Evolutionary conservation across 2,329 filamentous ascomycete species (phyloP).

Genomic region (Knufia fluminis): DNA sequence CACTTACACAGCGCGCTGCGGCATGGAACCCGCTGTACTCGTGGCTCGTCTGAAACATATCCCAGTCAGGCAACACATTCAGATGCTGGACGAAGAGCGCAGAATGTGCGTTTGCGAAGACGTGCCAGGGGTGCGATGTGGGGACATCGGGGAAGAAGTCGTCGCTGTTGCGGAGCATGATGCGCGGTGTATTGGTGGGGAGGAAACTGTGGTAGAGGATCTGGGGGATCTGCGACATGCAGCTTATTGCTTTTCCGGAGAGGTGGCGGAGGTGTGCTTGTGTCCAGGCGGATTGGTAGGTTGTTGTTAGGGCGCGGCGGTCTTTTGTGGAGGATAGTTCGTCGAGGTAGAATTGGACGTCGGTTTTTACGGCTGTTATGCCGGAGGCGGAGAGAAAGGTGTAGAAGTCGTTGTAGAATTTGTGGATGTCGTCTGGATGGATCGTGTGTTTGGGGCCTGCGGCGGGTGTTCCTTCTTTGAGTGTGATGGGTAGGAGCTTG

Average conservation of each 20-base stretch:
- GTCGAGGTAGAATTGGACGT: slow-evolving; percentile 85
- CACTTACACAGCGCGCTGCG: slow-evolving; percentile 78
- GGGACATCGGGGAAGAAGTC: slow-evolving; percentile 81
- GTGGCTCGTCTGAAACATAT: slow-evolving; percentile 62
- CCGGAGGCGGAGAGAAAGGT: slow-evolving; percentile 63
- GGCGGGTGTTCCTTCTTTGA: slow-evolving; percentile 42
- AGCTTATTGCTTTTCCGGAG: slow-evolving; percentile 68
- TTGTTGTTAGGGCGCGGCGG: slow-evolving; percentile 60
- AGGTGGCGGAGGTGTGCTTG: slow-evolving; percentile 71
- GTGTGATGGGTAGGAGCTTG: slow-evolving; percentile 55
- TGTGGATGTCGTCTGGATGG: slow-evolving; percentile 60
- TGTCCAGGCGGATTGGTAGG: slow-evolving; percentile 81
- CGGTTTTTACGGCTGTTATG: slow-evolving; percentile 83
- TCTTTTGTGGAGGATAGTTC: slow-evolving; percentile 58
- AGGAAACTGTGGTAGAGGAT: slow-evolving; percentile 79
- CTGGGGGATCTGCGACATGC: slow-evolving; percentile 87
- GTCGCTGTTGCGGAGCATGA: slow-evolving; percentile 75
- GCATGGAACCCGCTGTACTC: slow-evolving; percentile 75
- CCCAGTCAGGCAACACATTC: slow-evolving; percentile 78
- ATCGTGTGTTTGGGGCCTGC: slow-evolving; percentile 61
- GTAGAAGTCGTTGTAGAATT: slow-evolving; percentile 89
- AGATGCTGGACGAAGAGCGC: slow-evolving; percentile 71
- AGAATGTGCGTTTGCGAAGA: slow-evolving; percentile 91
- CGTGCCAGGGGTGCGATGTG: slow-evolving; percentile 82
- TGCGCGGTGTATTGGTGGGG: slow-evolving; percentile 61